Conservation (phyloP, 345 rosid species). For the Abelmoschus esculentus region DNA sequence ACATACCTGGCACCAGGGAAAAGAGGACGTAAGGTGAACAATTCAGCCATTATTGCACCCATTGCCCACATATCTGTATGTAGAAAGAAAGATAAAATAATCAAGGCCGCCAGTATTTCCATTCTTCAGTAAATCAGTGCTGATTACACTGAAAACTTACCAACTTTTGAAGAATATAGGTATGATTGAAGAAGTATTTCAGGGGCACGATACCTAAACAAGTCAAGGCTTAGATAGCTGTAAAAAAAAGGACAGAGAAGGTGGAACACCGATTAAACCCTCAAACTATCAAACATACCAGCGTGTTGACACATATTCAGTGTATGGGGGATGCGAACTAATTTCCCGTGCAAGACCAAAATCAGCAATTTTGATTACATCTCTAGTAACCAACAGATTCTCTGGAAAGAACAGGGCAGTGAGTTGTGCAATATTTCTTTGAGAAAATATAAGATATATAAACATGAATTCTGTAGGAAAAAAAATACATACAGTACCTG, state of each 20-base stretch:
- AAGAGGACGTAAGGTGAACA: constrained; percentile 74
- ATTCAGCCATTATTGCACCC: constrained; percentile 96
- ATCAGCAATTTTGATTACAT: constrained; percentile 79
- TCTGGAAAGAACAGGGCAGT: constrained; percentile 29
- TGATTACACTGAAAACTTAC: constrained; percentile 34
- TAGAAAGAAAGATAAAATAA: neutral
- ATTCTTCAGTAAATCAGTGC: neutral
- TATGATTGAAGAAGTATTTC: too few relatives aligned
- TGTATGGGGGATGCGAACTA: constrained; percentile 71
- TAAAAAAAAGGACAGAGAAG: neutral
- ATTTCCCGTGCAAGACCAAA: constrained; percentile 94
- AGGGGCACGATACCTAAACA: constrained; percentile 93
- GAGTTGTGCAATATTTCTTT: neutral
- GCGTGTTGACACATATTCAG: constrained; percentile 89
- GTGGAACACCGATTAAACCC: neutral
- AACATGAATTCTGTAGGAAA: neutral
- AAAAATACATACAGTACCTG: constrained; percentile 41
- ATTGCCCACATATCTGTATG: constrained; percentile 91
- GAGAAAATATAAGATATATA: neutral
- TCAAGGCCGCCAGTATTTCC: neutral
- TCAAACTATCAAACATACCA: constrained; percentile 45
- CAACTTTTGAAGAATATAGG: constrained; percentile 71
- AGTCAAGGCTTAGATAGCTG: neutral
- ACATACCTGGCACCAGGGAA: constrained; percentile 79
- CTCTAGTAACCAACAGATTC: constrained; percentile 73